Percentiles rank a stretch among this genome's conserved stretches.
These are phyloP conservation scores for Wickerhamiella lipophila DNA, from an alignment of 805 yeast species.

Conservation along the genomic window DNA sequence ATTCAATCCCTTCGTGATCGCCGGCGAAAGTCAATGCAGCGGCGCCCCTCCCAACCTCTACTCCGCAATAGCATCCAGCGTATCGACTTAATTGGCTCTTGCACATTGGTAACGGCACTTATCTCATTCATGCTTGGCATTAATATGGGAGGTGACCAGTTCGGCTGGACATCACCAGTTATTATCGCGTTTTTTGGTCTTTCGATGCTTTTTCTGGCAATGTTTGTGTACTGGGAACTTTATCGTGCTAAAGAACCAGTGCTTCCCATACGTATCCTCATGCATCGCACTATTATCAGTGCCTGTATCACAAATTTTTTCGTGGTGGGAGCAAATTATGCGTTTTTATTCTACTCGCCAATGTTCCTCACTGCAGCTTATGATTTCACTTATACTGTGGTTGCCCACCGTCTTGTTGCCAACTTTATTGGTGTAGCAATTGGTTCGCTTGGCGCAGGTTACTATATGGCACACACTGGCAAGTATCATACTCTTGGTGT, in stretches of 20 bases:
- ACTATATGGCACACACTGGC: constrained; percentile 57
- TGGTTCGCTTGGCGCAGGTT: constrained; percentile 58
- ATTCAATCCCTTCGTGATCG: constrained; percentile 4
- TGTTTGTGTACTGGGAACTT: constrained; percentile 42
- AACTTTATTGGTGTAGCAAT: constrained; percentile 56
- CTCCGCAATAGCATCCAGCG: constrained; percentile 38
- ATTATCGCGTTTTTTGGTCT: constrained; percentile 29
- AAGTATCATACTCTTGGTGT: constrained; percentile 41
- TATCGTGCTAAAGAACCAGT: constrained; percentile 50
- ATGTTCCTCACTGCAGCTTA: constrained; percentile 63
- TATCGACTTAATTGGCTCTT: constrained; percentile 57
- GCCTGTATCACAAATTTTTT: constrained; percentile 62
- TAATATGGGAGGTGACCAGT: constrained; percentile 49
- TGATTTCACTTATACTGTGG: constrained; percentile 56
- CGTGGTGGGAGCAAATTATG: constrained; percentile 52
- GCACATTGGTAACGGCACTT: constrained; percentile 44
- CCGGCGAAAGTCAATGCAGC: constrained; percentile 10
- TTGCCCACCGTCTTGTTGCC: constrained; percentile 40
- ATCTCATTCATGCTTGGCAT: constrained; percentile 50
- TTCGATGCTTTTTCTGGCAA: constrained; percentile 28
- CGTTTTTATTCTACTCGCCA: constrained; percentile 59
- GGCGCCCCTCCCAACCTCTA: constrained; percentile 29
- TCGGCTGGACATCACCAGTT: constrained; percentile 34
- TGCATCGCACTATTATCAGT: constrained; percentile 46
- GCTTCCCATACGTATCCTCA: constrained; percentile 46